phyloP scores from a whole-genome alignment of 169 alveolate species.

The Eimeria acervulina region DNA sequence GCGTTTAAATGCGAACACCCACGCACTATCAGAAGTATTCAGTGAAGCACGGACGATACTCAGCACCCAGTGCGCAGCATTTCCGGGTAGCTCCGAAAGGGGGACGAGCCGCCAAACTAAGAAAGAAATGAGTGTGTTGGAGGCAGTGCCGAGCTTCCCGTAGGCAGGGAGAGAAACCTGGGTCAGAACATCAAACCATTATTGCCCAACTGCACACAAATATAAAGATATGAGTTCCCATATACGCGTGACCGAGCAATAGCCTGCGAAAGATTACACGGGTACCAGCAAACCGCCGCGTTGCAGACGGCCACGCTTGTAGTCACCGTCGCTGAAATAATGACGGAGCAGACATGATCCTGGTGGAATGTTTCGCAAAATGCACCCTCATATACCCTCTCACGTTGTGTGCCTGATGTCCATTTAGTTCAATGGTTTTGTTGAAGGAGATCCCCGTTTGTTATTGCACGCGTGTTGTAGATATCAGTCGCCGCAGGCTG shows the following conservation, averaged over 20 bases:
- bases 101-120: not conserved
- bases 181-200: too few species aligned
- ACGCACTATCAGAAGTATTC: not conserved
- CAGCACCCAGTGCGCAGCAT: not conserved
- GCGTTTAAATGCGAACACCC: not conserved
- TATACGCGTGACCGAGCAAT: not conserved
- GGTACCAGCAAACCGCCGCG: not conserved
- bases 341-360: too few species aligned
- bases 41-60: not conserved
- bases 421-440: too few species aligned
- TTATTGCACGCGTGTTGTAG: not conserved
- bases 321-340: not conserved
- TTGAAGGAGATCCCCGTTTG: too few species aligned
- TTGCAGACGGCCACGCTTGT: not conserved
- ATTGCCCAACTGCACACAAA: not conserved
- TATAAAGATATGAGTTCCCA: not conserved
- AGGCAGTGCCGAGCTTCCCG: not conserved
- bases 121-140: not conserved
- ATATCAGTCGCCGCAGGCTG: not conserved
- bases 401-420: too few species aligned
- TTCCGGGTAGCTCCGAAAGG: not conserved
- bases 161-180: not conserved
- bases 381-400: too few species aligned
- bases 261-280: not conserved
- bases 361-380: too few species aligned